These are phyloP conservation scores for Sordariomycetes sp. DNA, from an alignment of 2,329 filamentous ascomycete genomes.

Conservation along the genomic window DNA sequence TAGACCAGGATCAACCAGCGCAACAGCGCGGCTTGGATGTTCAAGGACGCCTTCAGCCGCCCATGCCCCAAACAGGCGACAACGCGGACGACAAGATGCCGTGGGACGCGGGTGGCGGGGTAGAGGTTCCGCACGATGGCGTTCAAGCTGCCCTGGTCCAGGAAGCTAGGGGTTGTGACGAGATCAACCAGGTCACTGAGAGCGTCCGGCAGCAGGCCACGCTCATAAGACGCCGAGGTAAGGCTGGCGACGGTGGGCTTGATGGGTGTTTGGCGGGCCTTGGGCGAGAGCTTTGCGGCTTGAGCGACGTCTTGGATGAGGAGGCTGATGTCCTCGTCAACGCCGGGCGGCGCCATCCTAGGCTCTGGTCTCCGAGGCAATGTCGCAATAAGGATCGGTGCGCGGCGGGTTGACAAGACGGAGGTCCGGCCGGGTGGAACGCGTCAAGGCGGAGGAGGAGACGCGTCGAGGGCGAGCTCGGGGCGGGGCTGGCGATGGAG, in stretches of 20 bases:
- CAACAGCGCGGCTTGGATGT: slow-evolving; percentile 61
- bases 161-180: slow-evolving; percentile 53
- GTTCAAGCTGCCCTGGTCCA: slow-evolving; percentile 68
- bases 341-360: slow-evolving; percentile 13
- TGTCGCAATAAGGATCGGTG: too few species aligned
- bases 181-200: slow-evolving; percentile 58
- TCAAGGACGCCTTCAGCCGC: slow-evolving; percentile 61
- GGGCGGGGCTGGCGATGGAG: too few species aligned
- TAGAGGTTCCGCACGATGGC: slow-evolving; percentile 67
- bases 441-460: slow-evolving; percentile 1
- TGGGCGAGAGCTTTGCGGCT: slow-evolving; percentile 50
- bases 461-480: slow-evolving; percentile 1
- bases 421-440: slow-evolving; percentile 2
- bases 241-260: slow-evolving; percentile 56
- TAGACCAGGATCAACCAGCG: slow-evolving; percentile 74
- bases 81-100: slow-evolving; percentile 52
- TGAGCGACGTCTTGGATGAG: slow-evolving; percentile 27
- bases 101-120: slow-evolving; percentile 55
- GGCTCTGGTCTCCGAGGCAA: slow-evolving; percentile 1
- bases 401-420: too few species aligned
- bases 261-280: slow-evolving; percentile 54
- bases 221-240: slow-evolving; percentile 53
- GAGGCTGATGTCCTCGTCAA: slow-evolving; percentile 21
- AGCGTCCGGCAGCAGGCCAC: slow-evolving; percentile 53
- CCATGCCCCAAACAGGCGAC: slow-evolving; percentile 71